Evolutionary conservation across 1,139 yeast species (phyloP), one percentile per base, ranked within the genome.

Genomic region (Hanseniaspora sp.): DNA sequence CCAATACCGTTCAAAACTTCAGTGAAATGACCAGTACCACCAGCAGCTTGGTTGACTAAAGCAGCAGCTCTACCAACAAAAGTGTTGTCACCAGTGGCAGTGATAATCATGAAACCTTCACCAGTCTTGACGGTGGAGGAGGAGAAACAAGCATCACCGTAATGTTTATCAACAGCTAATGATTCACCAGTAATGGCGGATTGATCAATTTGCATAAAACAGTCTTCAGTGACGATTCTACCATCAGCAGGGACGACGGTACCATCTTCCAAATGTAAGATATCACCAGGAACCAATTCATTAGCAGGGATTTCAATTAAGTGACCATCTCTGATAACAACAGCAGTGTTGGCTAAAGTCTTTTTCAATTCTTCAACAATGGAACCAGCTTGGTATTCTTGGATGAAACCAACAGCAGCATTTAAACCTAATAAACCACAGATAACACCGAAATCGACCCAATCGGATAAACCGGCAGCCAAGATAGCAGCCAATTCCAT

Each of bases 371-470:
- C 95, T 60, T 87, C 95, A 64, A 87, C 95, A 76, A 86, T 88
- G 62, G 95, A 87, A 75, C 95, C 95, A 63, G 96, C 96, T 78
- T 87, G 95, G 83, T 77, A 90, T 75, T 90, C 97, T 77, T 90
- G 96, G 64, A 87, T 77, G 82, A 88, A 90, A 79, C 97, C 97
- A 71, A 90, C 96, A 65, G 76, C 75, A 62, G 96, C 96, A 75
- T 90, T 90, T 71, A 90, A 81, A 71, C 83, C 67, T 65, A 90
- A 78, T 67, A 90, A 76, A 72, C 85, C 96, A 73, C 87, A 82
- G 69, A 90, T 88, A 71, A 90, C 96, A 80, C 96, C 96, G 77
- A 88, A 88, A 80, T 88, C 96, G 69, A 90, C 96, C 96, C 96
- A 90, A 76, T 88, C 96, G 75, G 87, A 94, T 68, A 90, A 80